Percentiles rank a stretch among this genome's conserved stretches.
These are phyloP conservation scores for Glomus cerebriforme DNA, from an alignment of 192 early-diverging fungal genomes.

Conservation along the genomic window DNA sequence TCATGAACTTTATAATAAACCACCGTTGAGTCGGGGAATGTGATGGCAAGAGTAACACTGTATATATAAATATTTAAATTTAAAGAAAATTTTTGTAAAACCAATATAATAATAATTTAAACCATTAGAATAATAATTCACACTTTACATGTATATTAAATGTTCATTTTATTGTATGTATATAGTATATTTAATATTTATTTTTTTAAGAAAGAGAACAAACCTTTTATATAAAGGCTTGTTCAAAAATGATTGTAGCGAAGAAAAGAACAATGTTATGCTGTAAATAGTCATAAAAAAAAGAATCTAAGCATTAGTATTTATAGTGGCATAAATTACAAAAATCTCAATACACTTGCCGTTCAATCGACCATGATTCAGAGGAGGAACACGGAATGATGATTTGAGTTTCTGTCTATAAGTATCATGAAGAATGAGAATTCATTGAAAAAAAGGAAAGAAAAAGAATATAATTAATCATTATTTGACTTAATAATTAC, in stretches of 20 bases:
- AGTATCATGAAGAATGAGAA: background rate
- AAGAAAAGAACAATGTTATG: conserved; percentile 6
- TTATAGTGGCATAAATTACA: background rate
- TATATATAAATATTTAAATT: conserved; percentile 1
- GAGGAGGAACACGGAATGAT: background rate
- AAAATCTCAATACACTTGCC: background rate
- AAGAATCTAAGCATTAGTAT: background rate
- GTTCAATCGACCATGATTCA: conserved; percentile 9
- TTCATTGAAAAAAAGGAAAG: background rate
- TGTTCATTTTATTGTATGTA: conserved; percentile 5
- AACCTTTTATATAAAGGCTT: background rate
- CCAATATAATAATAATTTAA: conserved; percentile 1
- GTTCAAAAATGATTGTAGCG: background rate
- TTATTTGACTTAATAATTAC: background rate
- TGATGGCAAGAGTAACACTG: conserved; percentile 30
- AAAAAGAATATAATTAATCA: background rate
- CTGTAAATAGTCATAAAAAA: background rate
- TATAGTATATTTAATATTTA: background rate
- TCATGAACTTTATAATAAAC: conserved; percentile 34
- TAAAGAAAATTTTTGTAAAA: background rate
- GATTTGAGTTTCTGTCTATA: background rate
- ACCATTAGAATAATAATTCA: background rate
- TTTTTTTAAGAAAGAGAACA: background rate
- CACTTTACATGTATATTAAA: conserved; percentile 4
- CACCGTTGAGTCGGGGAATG: conserved; percentile 27